A percentile compares a stretch with the other conserved stretches of the same genome.
phyloP scores from a whole-genome alignment of 352 stramenopile species.

The Globisporangium spiculum region DNA sequence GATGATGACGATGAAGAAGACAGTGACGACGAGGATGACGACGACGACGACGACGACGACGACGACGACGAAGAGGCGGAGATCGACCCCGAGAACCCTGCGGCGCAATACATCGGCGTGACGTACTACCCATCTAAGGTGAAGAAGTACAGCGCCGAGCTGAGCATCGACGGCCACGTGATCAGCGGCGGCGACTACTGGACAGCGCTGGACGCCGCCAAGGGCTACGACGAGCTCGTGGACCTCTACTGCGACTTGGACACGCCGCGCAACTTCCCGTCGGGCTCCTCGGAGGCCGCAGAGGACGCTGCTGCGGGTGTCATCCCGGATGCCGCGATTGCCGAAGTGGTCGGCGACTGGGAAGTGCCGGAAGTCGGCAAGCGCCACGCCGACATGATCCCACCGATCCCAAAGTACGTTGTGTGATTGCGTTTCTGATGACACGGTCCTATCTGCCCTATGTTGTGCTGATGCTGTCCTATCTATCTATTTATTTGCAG shows the following conservation, averaged over 20 bases:
- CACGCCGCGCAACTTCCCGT: conserved; percentile 69
- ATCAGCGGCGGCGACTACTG: conserved; percentile 82
- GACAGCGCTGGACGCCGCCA: conserved; percentile 77
- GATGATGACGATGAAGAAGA: conserved; percentile 19
- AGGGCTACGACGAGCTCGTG: conserved; percentile 82
- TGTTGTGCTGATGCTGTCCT: not conserved
- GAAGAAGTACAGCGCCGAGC: conserved; percentile 81
- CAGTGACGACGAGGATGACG: conserved; percentile 20
- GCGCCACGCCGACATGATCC: conserved; percentile 76
- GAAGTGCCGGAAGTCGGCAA: conserved; percentile 60
- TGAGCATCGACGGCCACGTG: conserved; percentile 61
- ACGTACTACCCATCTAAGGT: conserved; percentile 64
- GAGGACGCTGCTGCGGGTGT: conserved; percentile 31
- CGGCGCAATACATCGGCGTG: conserved; percentile 62
- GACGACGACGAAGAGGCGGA: conserved; percentile 30
- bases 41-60: conserved; percentile 16
- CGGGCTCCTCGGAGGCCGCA: conserved; percentile 20
- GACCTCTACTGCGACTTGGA: conserved; percentile 75
- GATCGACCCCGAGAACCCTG: conserved; percentile 28
- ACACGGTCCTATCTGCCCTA: not conserved
- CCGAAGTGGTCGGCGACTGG: conserved; percentile 42
- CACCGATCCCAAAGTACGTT: conserved; percentile 40
- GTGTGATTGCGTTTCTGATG: too few relatives aligned
- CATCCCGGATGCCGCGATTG: not conserved
- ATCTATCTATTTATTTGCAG: conserved; percentile 9